Evolutionary conservation across 2,329 filamentous ascomycete genomes (phyloP).

Genomic region (Huntiella moniliformis): DNA sequence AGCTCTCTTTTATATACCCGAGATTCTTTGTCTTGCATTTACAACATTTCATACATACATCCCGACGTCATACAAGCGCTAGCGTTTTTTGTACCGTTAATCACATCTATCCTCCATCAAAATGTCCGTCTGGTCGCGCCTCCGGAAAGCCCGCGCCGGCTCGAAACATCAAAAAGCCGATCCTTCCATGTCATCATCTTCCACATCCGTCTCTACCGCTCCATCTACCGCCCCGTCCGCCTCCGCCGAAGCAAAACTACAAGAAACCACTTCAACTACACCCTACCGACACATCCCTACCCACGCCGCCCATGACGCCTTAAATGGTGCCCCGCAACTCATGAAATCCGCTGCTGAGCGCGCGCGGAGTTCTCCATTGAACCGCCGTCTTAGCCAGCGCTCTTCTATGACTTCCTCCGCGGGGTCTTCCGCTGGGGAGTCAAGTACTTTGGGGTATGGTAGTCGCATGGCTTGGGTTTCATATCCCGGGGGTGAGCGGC

Average conservation of each 20-base stretch:
- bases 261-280: not conserved
- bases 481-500: not conserved
- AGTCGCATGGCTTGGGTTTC: not conserved
- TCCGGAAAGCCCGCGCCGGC: slow-evolving; percentile 8
- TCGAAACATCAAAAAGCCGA: slow-evolving; percentile 3
- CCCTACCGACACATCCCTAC: slow-evolving; percentile 12
- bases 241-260: not conserved
- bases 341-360: slow-evolving; percentile 7
- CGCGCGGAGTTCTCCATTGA: slow-evolving; percentile 6
- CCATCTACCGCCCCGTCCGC: slow-evolving; percentile 2
- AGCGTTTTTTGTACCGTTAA: not conserved
- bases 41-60: too few species aligned
- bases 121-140: slow-evolving; percentile 12
- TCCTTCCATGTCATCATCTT: not conserved
- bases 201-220: not conserved
- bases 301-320: slow-evolving; percentile 12
- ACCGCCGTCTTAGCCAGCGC: slow-evolving; percentile 4
- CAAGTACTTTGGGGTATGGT: not conserved
- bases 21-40: too few species aligned
- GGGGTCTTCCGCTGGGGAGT: not conserved
- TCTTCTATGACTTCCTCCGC: not conserved
- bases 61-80: too few species aligned
- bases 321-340: slow-evolving; percentile 6
- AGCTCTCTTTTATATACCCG: too few species aligned
- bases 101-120: not conserved